Evolutionary conservation across 2,329 filamentous ascomycete genomes (phyloP), one percentile per base, ranked within the genome.

Genomic region (Colletotrichum destructivum): DNA sequence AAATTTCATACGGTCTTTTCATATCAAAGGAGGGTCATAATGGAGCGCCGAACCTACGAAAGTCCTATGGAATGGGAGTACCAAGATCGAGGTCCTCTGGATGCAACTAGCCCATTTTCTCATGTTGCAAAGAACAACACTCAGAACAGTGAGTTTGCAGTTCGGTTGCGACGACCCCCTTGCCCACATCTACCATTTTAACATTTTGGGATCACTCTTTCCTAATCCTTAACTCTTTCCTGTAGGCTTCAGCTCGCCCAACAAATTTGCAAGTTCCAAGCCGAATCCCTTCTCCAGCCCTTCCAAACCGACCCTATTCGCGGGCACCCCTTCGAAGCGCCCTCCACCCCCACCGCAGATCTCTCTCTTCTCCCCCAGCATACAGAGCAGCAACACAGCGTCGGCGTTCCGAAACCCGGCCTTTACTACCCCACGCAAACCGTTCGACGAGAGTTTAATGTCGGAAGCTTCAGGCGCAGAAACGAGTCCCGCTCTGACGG

Each of bases 1-100:
- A 71, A n/a, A 42, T 67, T 57, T 31, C 21, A 49, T 26, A n/a
- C 52, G 31, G n/a, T 54, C 59, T 55, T 52, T 62, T 46, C 21
- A 9, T 42, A 64, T 44, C 31, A 60, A 65, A 70, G 47, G 18
- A 60, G 35, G 18, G 60, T 42, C 51, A 75, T 68, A 75, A 90
- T 88, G 85, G 85, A 89, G 65, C 84, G 84, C 75, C 84, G 90
- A 76, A 89, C 87, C 2, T 87, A 84, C 74, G 89, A 91, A 80
- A 84, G 88, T 73, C 89, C 84, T 74, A 92, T 92, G 90, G 90
- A 92, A 76, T 92, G 88, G 88, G 88, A 92, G 78, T 92, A 90
- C 79, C 86, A 91, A 75, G 85, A 84, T 72, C 80, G 83, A 59
- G 89, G 86, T 2, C 89, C 89, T 21, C 80, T 89, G 72, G 90